phyloP scores from a whole-genome alignment of 495 filamentous ascomycete genomes.

The Bathelium albidoporum region DNA sequence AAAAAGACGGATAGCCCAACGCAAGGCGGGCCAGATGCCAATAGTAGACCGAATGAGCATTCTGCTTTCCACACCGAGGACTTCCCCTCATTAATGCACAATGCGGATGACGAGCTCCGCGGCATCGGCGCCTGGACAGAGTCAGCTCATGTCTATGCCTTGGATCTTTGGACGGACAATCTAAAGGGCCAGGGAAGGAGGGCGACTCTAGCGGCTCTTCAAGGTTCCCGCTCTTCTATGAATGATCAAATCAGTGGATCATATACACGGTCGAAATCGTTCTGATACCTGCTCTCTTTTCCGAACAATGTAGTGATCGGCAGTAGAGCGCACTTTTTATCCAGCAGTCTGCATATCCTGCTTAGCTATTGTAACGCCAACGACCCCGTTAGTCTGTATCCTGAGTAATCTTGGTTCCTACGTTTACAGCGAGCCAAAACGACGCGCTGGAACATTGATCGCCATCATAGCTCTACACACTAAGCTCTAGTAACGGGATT shows the following conservation, averaged over 20 bases:
- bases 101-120: background rate
- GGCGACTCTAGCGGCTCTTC: background rate
- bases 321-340: too few relatives aligned
- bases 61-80: background rate
- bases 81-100: background rate
- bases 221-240: background rate
- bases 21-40: background rate
- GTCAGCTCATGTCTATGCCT: background rate
- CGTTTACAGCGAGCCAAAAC: too few relatives aligned
- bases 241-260: background rate
- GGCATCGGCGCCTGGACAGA: background rate
- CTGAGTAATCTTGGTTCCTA: too few relatives aligned
- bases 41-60: background rate
- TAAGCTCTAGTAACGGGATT: too few relatives aligned
- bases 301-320: background rate
- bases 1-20: background rate
- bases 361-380: too few relatives aligned
- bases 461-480: too few relatives aligned
- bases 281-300: background rate
- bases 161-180: background rate
- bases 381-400: too few relatives aligned
- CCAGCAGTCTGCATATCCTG: too few relatives aligned
- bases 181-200: background rate
- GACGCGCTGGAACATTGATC: too few relatives aligned
- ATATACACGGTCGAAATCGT: background rate